A percentile compares a stretch with the other conserved stretches of the same genome.
Evolutionary conservation across 257 asterid genomes (phyloP).

Genomic region (Solanum bukasovii): DNA sequence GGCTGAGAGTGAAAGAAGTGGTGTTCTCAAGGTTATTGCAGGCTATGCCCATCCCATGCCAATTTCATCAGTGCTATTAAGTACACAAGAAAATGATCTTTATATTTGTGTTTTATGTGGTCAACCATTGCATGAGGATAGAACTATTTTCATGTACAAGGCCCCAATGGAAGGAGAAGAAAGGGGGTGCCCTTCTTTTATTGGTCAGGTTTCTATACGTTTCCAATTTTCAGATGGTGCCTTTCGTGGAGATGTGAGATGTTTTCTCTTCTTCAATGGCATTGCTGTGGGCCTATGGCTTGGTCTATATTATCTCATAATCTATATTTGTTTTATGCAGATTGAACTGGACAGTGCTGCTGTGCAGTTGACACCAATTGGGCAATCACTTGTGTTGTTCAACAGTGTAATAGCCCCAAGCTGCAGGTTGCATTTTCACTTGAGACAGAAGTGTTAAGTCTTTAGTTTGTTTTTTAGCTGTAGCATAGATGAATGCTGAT

Average conservation of each 20-base stretch:
- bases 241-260: constrained; percentile 63
- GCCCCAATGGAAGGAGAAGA: constrained; percentile 35
- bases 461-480: neutral
- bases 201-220: constrained; percentile 52
- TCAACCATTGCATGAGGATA: constrained; percentile 28
- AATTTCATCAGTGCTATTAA: constrained; percentile 57
- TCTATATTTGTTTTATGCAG: constrained; percentile 32
- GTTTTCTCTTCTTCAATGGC: neutral
- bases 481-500: constrained; percentile 1
- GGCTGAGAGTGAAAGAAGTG: constrained; percentile 18
- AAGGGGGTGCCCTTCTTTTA: constrained; percentile 60
- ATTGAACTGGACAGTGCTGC: constrained; percentile 36
- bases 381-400: constrained; percentile 50
- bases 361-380: constrained; percentile 74
- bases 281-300: neutral
- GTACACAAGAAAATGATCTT: constrained; percentile 36
- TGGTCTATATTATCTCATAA: constrained; percentile 7
- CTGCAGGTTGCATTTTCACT: constrained; percentile 51
- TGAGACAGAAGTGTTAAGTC: neutral
- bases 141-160: constrained; percentile 55
- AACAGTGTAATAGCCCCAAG: constrained; percentile 58
- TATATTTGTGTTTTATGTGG: constrained; percentile 67
- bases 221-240: constrained; percentile 28
- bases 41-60: constrained; percentile 66
- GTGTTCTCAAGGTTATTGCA: constrained; percentile 41